Evolutionary conservation across 345 rosid species (phyloP).

Genomic region (Trapa bicornis): DNA sequence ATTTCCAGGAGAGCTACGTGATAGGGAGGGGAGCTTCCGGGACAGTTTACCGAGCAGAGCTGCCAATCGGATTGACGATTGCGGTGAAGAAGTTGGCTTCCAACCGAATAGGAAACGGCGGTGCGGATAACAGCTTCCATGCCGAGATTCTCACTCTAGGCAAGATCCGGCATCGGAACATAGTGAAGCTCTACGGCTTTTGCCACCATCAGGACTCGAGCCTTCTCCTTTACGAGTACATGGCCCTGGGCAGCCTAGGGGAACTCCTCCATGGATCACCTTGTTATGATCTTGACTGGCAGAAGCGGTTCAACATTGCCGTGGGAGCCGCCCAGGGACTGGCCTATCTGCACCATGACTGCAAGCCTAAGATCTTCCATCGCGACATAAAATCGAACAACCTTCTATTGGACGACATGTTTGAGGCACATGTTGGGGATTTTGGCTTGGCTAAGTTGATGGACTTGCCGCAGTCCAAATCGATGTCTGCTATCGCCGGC

Average conservation of each 20-base stretch:
- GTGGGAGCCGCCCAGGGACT: slow-evolving; percentile 78
- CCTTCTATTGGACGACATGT: slow-evolving; percentile 63
- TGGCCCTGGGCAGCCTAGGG: slow-evolving; percentile 54
- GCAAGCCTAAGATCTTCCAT: slow-evolving; percentile 82
- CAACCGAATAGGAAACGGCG: slow-evolving; percentile 56
- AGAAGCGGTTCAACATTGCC: slow-evolving; percentile 59
- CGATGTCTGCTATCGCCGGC: slow-evolving; percentile 94
- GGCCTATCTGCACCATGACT: slow-evolving; percentile 79
- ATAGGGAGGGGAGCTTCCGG: slow-evolving; percentile 93
- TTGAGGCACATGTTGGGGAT: slow-evolving; percentile 90
- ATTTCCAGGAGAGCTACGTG: slow-evolving; percentile 56
- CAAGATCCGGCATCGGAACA: slow-evolving; percentile 75
- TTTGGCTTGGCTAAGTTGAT: slow-evolving; percentile 85
- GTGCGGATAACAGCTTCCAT: slow-evolving; percentile 50
- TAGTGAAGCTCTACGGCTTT: slow-evolving; percentile 82
- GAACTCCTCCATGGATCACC: slow-evolving; percentile 54
- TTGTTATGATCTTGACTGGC: slow-evolving; percentile 48
- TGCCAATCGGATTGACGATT: slow-evolving; percentile 43
- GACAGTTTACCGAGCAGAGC: slow-evolving; percentile 63
- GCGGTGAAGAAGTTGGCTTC: slow-evolving; percentile 86
- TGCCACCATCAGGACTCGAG: slow-evolving; percentile 78
- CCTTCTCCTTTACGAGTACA: slow-evolving; percentile 66
- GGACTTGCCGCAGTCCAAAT: slow-evolving; percentile 80
- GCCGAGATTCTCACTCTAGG: slow-evolving; percentile 80
- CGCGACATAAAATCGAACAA: slow-evolving; percentile 81